These are phyloP conservation scores for Penicillium daleae DNA, from an alignment of 495 filamentous ascomycete species.

Conservation along the genomic window DNA sequence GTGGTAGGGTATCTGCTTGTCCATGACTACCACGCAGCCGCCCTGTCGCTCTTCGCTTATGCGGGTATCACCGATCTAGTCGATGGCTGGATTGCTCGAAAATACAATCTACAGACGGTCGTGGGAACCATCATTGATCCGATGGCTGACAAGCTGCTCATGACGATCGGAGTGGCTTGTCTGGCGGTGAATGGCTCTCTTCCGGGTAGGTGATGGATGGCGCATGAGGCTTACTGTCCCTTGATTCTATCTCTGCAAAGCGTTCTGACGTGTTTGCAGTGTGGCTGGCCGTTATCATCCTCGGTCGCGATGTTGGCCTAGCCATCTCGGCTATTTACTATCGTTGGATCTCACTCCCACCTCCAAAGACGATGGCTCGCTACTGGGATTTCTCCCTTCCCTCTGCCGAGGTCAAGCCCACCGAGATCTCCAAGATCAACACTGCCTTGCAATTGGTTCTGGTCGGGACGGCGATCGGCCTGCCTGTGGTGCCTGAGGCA, in stretches of 20 bases:
- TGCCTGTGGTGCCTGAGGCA: constrained; percentile 63
- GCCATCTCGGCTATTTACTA: constrained; percentile 92
- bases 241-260: neutral
- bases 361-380: constrained; percentile 86
- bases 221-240: neutral
- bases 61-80: constrained; percentile 89
- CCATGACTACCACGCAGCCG: constrained; percentile 73
- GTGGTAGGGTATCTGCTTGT: constrained; percentile 88
- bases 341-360: constrained; percentile 89
- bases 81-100: constrained; percentile 89
- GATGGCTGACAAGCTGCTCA: constrained; percentile 93
- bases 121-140: constrained; percentile 96
- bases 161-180: constrained; percentile 87
- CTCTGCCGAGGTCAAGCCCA: constrained; percentile 90
- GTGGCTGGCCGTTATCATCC: constrained; percentile 84
- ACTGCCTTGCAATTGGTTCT: constrained; percentile 79
- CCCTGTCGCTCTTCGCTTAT: constrained; percentile 85
- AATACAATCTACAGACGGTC: constrained; percentile 86
- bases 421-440: constrained; percentile 87
- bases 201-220: constrained; percentile 59
- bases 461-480: constrained; percentile 74
- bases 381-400: constrained; percentile 98
- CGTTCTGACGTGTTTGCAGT: constrained; percentile 48
- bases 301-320: constrained; percentile 86
- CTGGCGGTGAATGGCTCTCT: constrained; percentile 80